phyloP scores from a whole-genome alignment of 2,329 filamentous ascomycete genomes.

The Beauveria pseudobassiana region DNA sequence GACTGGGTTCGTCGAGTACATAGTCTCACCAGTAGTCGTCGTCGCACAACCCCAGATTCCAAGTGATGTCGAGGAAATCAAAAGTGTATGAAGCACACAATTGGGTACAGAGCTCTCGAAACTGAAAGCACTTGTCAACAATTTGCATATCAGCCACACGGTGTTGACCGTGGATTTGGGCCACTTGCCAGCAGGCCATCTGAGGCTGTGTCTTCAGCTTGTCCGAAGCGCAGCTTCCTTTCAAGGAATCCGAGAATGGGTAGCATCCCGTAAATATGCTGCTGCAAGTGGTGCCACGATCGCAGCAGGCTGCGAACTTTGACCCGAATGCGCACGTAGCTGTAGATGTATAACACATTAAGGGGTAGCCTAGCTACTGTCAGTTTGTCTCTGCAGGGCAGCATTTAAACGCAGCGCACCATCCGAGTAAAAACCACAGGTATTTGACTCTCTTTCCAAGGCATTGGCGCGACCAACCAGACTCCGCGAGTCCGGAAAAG shows the following conservation, averaged over 20 bases:
- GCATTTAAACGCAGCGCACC: neutral
- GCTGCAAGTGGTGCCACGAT: neutral
- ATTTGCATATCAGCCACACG: neutral
- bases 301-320: conserved; percentile 4
- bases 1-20: neutral
- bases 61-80: neutral
- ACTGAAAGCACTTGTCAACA: neutral
- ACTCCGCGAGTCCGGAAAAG: neutral
- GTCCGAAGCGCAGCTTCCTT: neutral
- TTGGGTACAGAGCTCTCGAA: neutral
- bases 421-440: conserved; percentile 7
- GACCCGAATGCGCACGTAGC: conserved; percentile 1
- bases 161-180: neutral
- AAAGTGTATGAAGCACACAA: conserved; percentile 3
- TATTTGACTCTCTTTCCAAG: neutral
- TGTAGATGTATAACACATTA: neutral
- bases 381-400: neutral
- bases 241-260: neutral
- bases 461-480: neutral
- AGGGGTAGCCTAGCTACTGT: neutral
- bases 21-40: neutral
- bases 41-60: neutral
- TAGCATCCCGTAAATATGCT: conserved; percentile 1
- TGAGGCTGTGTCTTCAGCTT: neutral
- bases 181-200: conserved; percentile 7